Evolutionary conservation across 179 eudicot genomes (phyloP).

Genomic region (Camellia oleifera): DNA sequence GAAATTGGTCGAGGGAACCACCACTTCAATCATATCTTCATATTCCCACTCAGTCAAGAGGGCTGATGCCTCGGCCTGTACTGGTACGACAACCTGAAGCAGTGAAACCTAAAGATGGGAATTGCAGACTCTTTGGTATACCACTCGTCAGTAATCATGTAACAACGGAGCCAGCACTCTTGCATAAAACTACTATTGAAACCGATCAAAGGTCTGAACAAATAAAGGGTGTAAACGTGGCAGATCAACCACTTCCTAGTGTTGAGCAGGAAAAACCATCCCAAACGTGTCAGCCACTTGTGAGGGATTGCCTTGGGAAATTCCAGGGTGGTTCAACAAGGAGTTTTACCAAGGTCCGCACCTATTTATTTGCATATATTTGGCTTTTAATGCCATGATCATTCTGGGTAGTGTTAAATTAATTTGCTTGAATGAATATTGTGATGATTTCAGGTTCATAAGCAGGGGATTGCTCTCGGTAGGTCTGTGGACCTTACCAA

Average conservation of each 20-base stretch:
- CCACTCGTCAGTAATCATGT: slow-evolving; percentile 49
- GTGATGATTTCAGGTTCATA: slow-evolving; percentile 65
- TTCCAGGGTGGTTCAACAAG: slow-evolving; percentile 55
- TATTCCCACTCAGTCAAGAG: slow-evolving; percentile 47
- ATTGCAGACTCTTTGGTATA: slow-evolving; percentile 83
- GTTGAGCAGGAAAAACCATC: slow-evolving; percentile 48
- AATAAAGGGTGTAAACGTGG: slow-evolving; percentile 41
- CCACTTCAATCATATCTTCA: slow-evolving; percentile 51
- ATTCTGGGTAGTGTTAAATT: neutral
- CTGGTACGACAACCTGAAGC: slow-evolving; percentile 38
- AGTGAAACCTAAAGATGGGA: slow-evolving; percentile 59
- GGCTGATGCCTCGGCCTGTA: slow-evolving; percentile 30
- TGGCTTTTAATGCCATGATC: neutral
- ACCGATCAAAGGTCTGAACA: slow-evolving; percentile 49
- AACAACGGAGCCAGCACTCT: slow-evolving; percentile 27
- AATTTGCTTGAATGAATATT: slow-evolving; percentile 1
- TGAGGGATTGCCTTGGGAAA: slow-evolving; percentile 53
- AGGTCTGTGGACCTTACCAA: slow-evolving; percentile 94
- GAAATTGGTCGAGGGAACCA: slow-evolving; percentile 68
- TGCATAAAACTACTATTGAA: slow-evolving; percentile 30
- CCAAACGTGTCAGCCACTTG: slow-evolving; percentile 23
- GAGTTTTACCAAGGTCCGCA: slow-evolving; percentile 71
- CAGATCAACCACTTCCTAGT: slow-evolving; percentile 32
- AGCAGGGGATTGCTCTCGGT: slow-evolving; percentile 93
- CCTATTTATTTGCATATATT: neutral